Percentiles rank a stretch among this genome's conserved stretches.
Conservation (phyloP, 345 rosid genomes). For the Syzygium grande region DNA sequence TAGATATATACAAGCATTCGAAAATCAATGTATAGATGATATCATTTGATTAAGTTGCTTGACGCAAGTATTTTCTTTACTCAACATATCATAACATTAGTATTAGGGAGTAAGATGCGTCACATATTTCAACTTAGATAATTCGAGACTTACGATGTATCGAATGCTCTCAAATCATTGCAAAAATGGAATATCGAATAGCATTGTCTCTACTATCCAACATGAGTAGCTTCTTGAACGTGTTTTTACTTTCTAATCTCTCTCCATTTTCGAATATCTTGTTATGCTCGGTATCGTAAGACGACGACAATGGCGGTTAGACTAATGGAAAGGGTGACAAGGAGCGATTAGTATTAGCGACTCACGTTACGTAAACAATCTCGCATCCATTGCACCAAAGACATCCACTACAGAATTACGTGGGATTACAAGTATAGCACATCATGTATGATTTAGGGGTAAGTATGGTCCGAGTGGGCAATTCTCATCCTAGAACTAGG, state of each 20-base stretch:
- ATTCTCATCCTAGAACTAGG: too few relatives aligned
- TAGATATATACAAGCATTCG: neutral
- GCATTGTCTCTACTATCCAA: accelerated
- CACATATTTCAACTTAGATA: neutral
- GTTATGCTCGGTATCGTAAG: neutral
- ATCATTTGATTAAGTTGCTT: neutral
- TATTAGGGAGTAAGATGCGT: neutral
- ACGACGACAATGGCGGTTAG: neutral
- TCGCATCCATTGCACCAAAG: neutral
- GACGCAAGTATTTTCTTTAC: too few relatives aligned
- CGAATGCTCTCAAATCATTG: too few relatives aligned
- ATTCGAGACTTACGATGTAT: neutral
- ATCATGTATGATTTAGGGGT: too few relatives aligned
- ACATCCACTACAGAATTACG: neutral
- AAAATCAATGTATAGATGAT: neutral
- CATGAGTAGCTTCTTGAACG: accelerated
- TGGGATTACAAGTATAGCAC: neutral
- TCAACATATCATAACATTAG: neutral
- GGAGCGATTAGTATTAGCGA: neutral
- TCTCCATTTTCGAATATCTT: neutral
- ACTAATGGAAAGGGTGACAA: neutral
- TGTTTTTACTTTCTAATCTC: neutral
- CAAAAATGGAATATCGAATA: too few relatives aligned
- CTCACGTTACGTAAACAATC: neutral
- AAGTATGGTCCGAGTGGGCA: too few relatives aligned